Conservation (phyloP, 176 grass and related monocot species). For the Cenchrus fungigraminus region DNA sequence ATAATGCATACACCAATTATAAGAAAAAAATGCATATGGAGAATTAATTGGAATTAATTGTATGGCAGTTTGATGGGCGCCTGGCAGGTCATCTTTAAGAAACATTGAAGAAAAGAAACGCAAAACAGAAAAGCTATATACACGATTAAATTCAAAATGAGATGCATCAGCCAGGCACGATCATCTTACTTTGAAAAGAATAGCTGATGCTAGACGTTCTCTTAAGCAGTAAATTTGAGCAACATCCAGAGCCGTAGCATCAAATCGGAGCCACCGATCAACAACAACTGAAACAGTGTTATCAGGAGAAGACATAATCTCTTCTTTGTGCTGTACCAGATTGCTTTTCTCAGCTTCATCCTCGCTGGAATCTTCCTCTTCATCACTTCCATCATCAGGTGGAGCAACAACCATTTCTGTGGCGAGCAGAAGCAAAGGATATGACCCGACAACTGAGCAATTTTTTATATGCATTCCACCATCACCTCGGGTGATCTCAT, state of each 20-base stretch:
- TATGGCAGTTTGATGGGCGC: no score
- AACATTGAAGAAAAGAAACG: background rate
- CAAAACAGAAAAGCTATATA: background rate
- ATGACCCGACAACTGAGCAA: constrained; percentile 71
- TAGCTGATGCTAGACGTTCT: constrained; percentile 75
- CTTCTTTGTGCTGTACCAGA: constrained; percentile 44
- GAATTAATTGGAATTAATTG: constrained; percentile 15
- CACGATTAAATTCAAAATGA: background rate
- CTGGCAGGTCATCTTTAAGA: background rate
- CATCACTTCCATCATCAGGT: constrained; percentile 54
- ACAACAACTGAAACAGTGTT: constrained; percentile 79
- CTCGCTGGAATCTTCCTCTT: constrained; percentile 62
- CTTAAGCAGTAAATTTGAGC: constrained; percentile 96
- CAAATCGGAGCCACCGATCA: constrained; percentile 87
- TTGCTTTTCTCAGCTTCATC: constrained; percentile 58
- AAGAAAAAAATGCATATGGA: background rate
- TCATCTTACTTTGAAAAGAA: constrained; percentile 86
- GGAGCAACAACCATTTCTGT: constrained; percentile 90
- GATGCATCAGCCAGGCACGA: background rate
- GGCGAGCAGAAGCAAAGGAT: constrained; percentile 72
- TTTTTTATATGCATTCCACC: constrained; percentile 82
- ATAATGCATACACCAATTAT: background rate
- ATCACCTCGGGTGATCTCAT: constrained; percentile 92
- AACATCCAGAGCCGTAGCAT: constrained; percentile 84
- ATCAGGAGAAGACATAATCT: constrained; percentile 92